These are phyloP conservation scores for Podila minutissima DNA, from an alignment of 192 early-diverging fungal genomes.

Conservation along the genomic window DNA sequence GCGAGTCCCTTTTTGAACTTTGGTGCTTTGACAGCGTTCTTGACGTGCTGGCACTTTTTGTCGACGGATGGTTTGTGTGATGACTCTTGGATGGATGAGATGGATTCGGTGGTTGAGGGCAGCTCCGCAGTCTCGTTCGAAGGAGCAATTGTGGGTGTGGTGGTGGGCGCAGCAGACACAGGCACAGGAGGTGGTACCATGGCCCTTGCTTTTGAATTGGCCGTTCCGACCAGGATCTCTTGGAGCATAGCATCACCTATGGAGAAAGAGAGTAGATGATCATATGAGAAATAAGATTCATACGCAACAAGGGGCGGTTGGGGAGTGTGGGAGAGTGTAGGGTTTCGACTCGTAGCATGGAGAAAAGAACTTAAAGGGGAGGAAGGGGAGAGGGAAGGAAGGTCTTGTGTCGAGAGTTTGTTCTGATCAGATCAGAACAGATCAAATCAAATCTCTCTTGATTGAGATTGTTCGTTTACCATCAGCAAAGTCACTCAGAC, in stretches of 20 bases:
- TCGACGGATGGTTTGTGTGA: constrained; percentile 13
- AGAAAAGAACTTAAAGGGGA: not conserved
- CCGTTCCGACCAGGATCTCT: constrained; percentile 16
- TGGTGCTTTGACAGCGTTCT: constrained; percentile 12
- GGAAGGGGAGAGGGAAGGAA: not conserved
- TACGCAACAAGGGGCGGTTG: not conserved
- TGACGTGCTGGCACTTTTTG: constrained; percentile 36
- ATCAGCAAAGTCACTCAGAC: constrained; percentile 18
- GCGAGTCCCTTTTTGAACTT: constrained; percentile 9
- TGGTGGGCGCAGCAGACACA: not conserved
- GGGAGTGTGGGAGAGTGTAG: not conserved
- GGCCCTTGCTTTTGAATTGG: not conserved
- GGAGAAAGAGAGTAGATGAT: not conserved
- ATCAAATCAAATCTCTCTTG: too few species aligned
- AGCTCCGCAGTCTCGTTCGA: not conserved
- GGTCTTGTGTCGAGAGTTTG: not conserved
- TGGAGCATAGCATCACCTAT: constrained; percentile 14
- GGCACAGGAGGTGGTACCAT: not conserved
- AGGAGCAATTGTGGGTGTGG: not conserved
- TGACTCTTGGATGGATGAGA: not conserved
- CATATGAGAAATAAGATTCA: not conserved
- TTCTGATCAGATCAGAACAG: not conserved
- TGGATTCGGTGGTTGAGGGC: not conserved
- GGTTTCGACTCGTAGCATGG: too few species aligned
- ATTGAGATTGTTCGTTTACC: not conserved